Base-by-base conservation (phyloP, 164 flowering plant genomes). In the Santalum album region DNA sequence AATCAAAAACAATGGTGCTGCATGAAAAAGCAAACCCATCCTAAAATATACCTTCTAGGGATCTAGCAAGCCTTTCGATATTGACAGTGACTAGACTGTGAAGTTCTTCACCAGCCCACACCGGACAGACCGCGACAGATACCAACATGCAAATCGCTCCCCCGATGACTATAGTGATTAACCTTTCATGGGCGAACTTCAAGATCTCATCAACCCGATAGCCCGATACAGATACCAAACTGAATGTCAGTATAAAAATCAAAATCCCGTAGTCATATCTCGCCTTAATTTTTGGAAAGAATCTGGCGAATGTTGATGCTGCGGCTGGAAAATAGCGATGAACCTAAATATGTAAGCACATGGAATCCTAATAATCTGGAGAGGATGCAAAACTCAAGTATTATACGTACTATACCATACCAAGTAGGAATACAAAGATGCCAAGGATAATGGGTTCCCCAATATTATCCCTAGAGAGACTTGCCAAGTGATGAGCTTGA, bases 61-160 rank as follows among this genome's bases (percentile, higher is more conserved):
- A 78, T 34, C 1, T 56, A 1, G 63, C 78, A 12, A 75, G 74
- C 54, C 73, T 72, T 34, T 66, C 76, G 3, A 78, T 25, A 35
- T 75, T 73, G 36, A 11, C 12, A 23, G 68, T 61, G 12, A 67
- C 23, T 0, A 58, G 56, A n/a, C 68, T 62, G 59, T 78, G 80
- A 51, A 78, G 74, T 62, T 75, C 76, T 27, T 54, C 65, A 1
- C 83, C 83, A 10, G 74, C 73, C 83, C 83, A 78, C 0, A 75
- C 80, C 1, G 80, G 83, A 34, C 65, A 67, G 12, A 77, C 40
- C 24, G 24, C 53, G 1, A 69, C 45, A 43, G 59, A 67, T 1
- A 75, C 42, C 9, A 64, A 1, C 10, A 74, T 34, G 44, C 62
- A 46, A 6, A 53, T 43, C 1, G 27, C 43, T 17, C 69, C 53